Evolutionary conservation across 371 early-diverging fungal species (phyloP).

Genomic region (Mortierella sp.): DNA sequence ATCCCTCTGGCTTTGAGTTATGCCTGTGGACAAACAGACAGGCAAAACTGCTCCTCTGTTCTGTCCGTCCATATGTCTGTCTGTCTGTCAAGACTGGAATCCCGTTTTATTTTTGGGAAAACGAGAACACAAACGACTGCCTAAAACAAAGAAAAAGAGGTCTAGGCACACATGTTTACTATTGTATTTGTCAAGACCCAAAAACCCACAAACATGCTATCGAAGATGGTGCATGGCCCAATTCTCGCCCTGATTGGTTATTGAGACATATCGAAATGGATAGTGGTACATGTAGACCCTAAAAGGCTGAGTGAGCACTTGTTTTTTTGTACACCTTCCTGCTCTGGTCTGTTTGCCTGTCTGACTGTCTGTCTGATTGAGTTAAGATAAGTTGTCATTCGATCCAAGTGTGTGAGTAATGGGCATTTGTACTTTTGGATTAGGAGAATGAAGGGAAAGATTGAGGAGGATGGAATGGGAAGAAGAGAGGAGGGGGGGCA

Average conservation of each 20-base stretch:
- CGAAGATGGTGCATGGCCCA: conserved; percentile 3
- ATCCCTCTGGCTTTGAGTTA: not conserved
- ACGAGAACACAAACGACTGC: not conserved
- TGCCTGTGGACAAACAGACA: no score
- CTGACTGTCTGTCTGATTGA: not conserved
- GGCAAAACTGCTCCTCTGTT: not conserved
- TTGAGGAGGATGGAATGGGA: not conserved
- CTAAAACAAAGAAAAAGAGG: not conserved
- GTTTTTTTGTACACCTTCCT: not conserved
- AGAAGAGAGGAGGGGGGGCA: not conserved
- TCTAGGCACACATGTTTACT: not conserved
- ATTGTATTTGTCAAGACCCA: not conserved
- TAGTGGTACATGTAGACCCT: no score
- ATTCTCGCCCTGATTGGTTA: not conserved
- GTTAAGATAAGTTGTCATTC: not conserved
- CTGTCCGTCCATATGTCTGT: not conserved
- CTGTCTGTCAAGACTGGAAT: not conserved
- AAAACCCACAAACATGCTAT: not conserved
- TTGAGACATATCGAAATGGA: no score
- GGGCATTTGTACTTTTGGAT: conserved; percentile 1
- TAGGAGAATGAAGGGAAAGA: not conserved
- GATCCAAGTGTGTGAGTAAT: not conserved
- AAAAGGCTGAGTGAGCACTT: not conserved
- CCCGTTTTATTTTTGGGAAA: not conserved
- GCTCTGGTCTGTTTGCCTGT: not conserved